Evolutionary conservation across 1,284 basidiomycete species (phyloP), one percentile per base, ranked within the genome.

Genomic region (Ceratobasidium sp.): DNA sequence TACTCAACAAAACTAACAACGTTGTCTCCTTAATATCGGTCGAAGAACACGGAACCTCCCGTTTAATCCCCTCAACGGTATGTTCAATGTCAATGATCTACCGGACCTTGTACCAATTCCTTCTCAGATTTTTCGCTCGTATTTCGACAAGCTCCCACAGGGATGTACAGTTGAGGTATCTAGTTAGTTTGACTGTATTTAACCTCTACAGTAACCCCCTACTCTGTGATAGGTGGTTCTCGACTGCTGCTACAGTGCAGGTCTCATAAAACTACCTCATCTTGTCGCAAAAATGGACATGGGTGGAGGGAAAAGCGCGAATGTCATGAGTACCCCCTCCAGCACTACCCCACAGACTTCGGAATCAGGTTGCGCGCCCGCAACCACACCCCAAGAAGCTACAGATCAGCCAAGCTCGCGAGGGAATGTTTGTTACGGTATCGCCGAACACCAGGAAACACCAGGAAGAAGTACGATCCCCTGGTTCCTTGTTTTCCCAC

Each of bases 171-270:
- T 63, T 6, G 71, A 73, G 43, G 71, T 63, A 41, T 27, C 22
- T 37, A 43, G 19, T 27, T 43, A 16, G 22, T 51, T n/a, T 27
- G 37, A 6, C 19, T 19, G 6, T 56, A 8, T 56, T 13, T 27
- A 27, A 1, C 3, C 16, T n/a, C 16, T 16, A 48, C 16, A 48
- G 27, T 31, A 24, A 29, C 4, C 8, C 37, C 37, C 2, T 19
- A 27, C n/a, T 8, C 9, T 46, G 16, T 37, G n/a, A 27, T 29
- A 73, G 71, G 37, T 73, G 5, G 29, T 73, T 39, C 34, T 73
- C 9, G 71, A 73, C 48, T 73, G 59, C 39, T 73, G 71, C 41
- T 49, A 73, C 37, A 63, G 71, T 31, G 59, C 58, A 41, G 71
- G 71, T 5, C 48, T 73, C 8, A 34, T 73, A 19, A 62, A 73